Conservation (phyloP, 257 asterid genomes). For the Ophiorrhiza pumila region DNA sequence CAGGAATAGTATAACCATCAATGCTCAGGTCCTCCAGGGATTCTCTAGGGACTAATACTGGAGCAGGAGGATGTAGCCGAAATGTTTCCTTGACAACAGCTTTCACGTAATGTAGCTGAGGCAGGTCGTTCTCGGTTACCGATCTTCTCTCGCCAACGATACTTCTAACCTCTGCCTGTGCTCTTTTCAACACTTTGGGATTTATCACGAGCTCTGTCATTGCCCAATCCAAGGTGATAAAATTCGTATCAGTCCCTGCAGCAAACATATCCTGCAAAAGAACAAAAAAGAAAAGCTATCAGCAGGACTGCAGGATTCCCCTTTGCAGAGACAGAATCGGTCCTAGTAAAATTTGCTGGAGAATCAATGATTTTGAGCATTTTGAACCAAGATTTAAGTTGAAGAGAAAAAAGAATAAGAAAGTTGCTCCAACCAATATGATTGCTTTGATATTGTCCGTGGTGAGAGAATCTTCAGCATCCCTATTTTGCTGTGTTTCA, state of each 20-base stretch:
- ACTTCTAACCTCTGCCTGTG: slow-evolving; percentile 44
- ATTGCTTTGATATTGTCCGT: slow-evolving; percentile 64
- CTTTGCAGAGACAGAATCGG: neutral
- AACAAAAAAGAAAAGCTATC: neutral
- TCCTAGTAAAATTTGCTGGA: neutral
- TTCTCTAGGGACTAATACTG: slow-evolving; percentile 53
- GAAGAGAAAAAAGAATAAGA: neutral
- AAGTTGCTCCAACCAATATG: slow-evolving; percentile 37
- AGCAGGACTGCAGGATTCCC: neutral
- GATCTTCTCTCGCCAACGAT: slow-evolving; percentile 31
- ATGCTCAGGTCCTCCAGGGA: slow-evolving; percentile 36
- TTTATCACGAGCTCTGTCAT: slow-evolving; percentile 55
- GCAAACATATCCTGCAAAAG: slow-evolving; percentile 62
- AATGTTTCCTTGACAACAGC: slow-evolving; percentile 49
- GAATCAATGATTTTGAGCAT: neutral
- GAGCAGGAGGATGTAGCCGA: slow-evolving; percentile 55
- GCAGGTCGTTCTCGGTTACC: slow-evolving; percentile 41
- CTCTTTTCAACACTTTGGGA: slow-evolving; percentile 37
- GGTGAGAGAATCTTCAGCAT: slow-evolving; percentile 43
- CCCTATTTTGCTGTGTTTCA: slow-evolving; percentile 24
- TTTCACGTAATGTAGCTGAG: slow-evolving; percentile 41
- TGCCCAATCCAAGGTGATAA: slow-evolving; percentile 52
- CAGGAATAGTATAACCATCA: slow-evolving; percentile 38
- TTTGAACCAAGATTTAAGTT: neutral
- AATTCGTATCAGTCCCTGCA: slow-evolving; percentile 66